Base-by-base conservation (phyloP, 2,329 filamentous ascomycete species). In the Bipolaris sorokiniana region DNA sequence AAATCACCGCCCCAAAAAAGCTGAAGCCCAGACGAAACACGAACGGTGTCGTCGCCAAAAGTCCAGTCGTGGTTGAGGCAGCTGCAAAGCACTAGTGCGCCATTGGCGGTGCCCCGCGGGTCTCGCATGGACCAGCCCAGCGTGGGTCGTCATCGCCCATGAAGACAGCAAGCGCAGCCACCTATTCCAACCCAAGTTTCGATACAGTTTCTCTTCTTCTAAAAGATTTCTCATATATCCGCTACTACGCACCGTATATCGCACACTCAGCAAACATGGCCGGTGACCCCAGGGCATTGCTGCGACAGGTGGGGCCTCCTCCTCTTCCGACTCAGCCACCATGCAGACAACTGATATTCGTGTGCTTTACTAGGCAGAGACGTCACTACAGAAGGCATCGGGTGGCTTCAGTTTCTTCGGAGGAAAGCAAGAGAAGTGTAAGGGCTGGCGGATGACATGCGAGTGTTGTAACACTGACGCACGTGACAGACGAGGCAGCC, bases 371-470 rank as follows among this genome's bases (percentile, higher is more conserved):
- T 75, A 97, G 93, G 95, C 95, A 80, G 91, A 97, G 73, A 96
- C 95, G 82, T 84, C 88, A 50, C 85, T 90, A 23, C 80, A 88
- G 68, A 83, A 89, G 66, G 93, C 94, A 38, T 82, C 86, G 18
- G 83, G 90, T 26, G 93, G 93, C 69, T 97, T 97, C 80, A 91
- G 88, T 76, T 88, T 97, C 79, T 97, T 99, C 69, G 91, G 92
- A 41, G 91, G 91, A 44, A 86, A 88, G 56, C 85, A 90, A 70
- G 92, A 97, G 63, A 98, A 97, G 78, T 93, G 74, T 76, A 70
- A 20, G 63, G 16, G 22, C 20, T 20, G 22, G 46, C 54, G 10
- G 16, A 48, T 16, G 9, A 7, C 20, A 45, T 20, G 13, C 9
- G 22, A 23, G 49, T 26, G 6, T 40, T 23, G 40, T 6, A 34